Conservation (phyloP, 441 rosid species). For the Bruguiera hainesii region DNA sequence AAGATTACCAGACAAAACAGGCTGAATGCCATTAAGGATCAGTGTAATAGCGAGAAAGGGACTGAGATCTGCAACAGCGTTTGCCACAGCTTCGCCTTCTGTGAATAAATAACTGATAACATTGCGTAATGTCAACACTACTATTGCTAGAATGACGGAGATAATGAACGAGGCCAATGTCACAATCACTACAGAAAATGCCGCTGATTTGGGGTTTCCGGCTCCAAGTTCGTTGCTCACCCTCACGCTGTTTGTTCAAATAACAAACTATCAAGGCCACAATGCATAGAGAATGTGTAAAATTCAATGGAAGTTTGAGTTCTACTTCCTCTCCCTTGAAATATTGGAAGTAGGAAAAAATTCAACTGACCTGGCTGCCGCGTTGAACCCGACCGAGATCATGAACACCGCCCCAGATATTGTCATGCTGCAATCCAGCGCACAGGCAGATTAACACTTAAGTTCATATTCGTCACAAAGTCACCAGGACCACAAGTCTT, state of each 20-base stretch:
- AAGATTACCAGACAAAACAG: conserved; percentile 43
- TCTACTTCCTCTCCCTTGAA: no score
- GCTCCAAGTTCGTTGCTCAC: conserved; percentile 59
- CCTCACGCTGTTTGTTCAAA: conserved; percentile 29
- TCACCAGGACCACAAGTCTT: no score
- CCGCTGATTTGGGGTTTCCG: conserved; percentile 40
- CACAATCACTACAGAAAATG: conserved; percentile 34
- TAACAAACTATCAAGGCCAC: not conserved
- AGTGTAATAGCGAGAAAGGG: conserved; percentile 39
- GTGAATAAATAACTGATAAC: conserved; percentile 50
- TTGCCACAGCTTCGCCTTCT: conserved; percentile 29
- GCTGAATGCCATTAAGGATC: conserved; percentile 43
- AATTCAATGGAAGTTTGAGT: no score
- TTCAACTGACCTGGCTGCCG: conserved; percentile 34
- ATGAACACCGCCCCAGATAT: conserved; percentile 32
- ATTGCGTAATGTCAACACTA: conserved; percentile 28
- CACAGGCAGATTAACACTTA: not conserved
- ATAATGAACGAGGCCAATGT: conserved; percentile 32
- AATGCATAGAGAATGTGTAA: no score
- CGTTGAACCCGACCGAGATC: conserved; percentile 46
- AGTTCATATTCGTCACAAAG: not conserved
- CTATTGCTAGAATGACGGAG: conserved; percentile 18
- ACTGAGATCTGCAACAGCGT: conserved; percentile 43
- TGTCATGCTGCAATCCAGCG: conserved; percentile 30
- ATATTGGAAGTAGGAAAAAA: not conserved